Evolutionary conservation across 768 basidiomycete genomes (phyloP), one percentile per base, ranked within the genome.

Genomic region (Lactarius indigo): DNA sequence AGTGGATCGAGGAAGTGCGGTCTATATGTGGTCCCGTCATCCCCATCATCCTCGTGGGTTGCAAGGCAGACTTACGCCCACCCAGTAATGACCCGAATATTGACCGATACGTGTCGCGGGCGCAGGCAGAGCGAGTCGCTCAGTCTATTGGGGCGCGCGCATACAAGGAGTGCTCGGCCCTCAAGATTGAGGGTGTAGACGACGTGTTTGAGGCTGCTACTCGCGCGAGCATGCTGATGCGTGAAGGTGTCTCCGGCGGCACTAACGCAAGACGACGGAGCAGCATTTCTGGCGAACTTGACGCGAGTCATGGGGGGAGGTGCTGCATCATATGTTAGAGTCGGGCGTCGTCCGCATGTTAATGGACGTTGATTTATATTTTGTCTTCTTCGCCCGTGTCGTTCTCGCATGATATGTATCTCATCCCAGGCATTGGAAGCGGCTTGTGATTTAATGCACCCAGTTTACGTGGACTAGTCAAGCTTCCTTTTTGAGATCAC

Each of bases 1-100:
- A 97, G 94, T 98, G 97, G 97, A 97, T 94, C 76, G 94, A 96
- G 77, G 97, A 98, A 81, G 97, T 98, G 15, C 88, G 96, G 64
- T 88, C 84, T n/a, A 96, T 98, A 74, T 98, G 97, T 77, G 97
- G 97, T 0, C 84, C 90, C 39, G 84, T 84, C 33, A 91, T 98
- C 69, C 97, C 97, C 33, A 94, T 99, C 61, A 83, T 99, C 57
- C 88, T 98, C 42, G 96, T 98, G 41, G 97, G 96, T 3, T 96
- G 94, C 82, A 98, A 99, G 78, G 89, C 87, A 63, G 97, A 99
- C 80, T 79, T 98, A 66, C 88, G 97, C 47, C 90, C 89, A 55
- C 79, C 83, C 9, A 74, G 78, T 59, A 73, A 77, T 52, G 78
- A 82, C 66, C 81, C 83, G 1, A 79, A 82, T 68, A 78, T 80